Evolutionary conservation across 2,329 filamentous ascomycete species (phyloP).

Genomic region (Phialocephala subalpina): DNA sequence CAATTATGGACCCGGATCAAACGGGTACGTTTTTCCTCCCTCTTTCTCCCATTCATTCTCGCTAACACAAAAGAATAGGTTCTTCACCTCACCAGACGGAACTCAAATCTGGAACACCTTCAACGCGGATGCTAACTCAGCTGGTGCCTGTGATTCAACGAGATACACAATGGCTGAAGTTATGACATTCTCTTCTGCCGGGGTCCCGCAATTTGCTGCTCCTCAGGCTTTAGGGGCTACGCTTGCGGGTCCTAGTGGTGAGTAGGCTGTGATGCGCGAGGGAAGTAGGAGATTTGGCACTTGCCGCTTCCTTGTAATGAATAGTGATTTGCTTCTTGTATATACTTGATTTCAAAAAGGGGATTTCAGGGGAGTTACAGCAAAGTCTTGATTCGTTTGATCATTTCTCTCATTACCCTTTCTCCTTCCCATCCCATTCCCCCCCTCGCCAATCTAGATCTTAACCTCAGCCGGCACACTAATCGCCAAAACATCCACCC

Average conservation of each 20-base stretch:
- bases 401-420: not conserved
- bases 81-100: constrained; percentile 64
- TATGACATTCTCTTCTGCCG: constrained; percentile 6
- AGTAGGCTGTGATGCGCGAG: constrained; percentile 26
- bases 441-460: constrained; percentile 6
- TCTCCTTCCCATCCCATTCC: not conserved
- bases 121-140: constrained; percentile 58
- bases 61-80: constrained; percentile 45
- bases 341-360: not conserved
- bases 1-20: constrained; percentile 60
- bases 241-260: constrained; percentile 47
- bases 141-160: constrained; percentile 59
- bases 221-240: constrained; percentile 41
- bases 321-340: not conserved
- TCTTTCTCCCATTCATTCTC: not conserved
- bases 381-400: not conserved
- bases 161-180: constrained; percentile 58
- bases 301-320: not conserved
- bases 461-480: constrained; percentile 26
- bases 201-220: constrained; percentile 57
- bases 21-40: constrained; percentile 45
- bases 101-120: constrained; percentile 63
- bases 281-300: not conserved
- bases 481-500: constrained; percentile 48
- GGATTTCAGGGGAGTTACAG: not conserved